Evolutionary conservation across 1,284 basidiomycete genomes (phyloP), one percentile per base, ranked within the genome.

Genomic region (Xerocomus amazonicus): DNA sequence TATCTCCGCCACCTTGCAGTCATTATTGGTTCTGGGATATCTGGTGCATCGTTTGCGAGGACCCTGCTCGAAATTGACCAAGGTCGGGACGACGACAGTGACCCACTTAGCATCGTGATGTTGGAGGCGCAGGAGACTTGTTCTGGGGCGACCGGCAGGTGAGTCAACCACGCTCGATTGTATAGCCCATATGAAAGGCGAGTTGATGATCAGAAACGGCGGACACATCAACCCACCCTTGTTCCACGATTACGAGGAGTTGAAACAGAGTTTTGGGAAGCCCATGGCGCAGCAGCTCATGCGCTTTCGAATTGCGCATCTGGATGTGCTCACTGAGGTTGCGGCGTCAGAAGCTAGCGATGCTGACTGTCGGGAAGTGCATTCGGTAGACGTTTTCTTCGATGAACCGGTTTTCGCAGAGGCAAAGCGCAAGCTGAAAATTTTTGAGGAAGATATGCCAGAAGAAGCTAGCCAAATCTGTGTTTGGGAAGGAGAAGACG

Each of bases 171-270:
- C 27, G 6, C 8, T 36, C 43, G 13, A 44, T 12, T 12, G 26
- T 13, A 35, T 9, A 16, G 17, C 14, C 26, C 16, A 36, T 29
- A 33, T 45, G 34, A 45, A 16, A 28, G 28, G 19, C 4, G 19
- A 26, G n/a, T 13, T 10, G 4, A 6, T 12, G 12, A 31, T 12
- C 29, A 84, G 85, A 53, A 88, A 88, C 53, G 85, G 86, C 2
- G 85, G 85, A 0, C 86, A 88, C 58, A 77, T 85, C 43, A 82
- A 79, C 19, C 81, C 84, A 1, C 69, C 76, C 4, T 61, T 84
- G 2, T 87, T 80, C 55, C 75, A 79, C 33, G 82, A 85, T 52
- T 85, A 86, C 56, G 54, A 59, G 1, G 58, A 68, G n/a, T 64
- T 86, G 31, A 80, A 78, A 59, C 61, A 69, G 47, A 54, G 61